Base-by-base conservation (phyloP, 2,329 filamentous ascomycete genomes). In the Sporothrix humicola region DNA sequence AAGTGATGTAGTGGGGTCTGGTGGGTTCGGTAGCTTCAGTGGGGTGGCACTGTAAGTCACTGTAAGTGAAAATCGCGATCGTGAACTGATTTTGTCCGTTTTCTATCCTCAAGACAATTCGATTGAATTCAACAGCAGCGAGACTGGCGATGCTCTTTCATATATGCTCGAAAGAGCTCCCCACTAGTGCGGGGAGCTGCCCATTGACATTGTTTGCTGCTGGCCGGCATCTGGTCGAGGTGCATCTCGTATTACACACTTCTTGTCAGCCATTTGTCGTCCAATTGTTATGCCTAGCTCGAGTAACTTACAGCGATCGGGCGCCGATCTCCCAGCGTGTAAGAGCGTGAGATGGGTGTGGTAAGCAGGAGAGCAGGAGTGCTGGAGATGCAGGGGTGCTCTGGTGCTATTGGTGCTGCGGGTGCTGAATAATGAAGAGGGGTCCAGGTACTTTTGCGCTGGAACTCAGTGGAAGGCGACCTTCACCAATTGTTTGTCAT, bases 211-310 rank as follows among this genome's bases (percentile, higher is more conserved):
- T 20, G 37, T 46, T 17, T 6, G 17, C 44, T 44, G 17, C 52
- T n/a, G 12, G 52, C 17, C 10, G 15, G 13, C 44, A 9, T 31
- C 50, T 54, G 17, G 54, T 31, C 56, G 8, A 2, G 1, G n/a
- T 46, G 59, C 37, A 46, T 46, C 37, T 23, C 59, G 31, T 65
- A 23, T 44, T 65, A 65, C 59, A 20, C 59, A 46, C 26, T 2
- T 20, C 42, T 65, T 46, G 59, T 65, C 59, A 46, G 59, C 59
- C 8, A 23, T 46, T 44, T 46, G 42, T 42, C 12, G 59, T 59
- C 4, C 13, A 37, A 37, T 37, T 37, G 31, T 37, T 37, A 37
- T 37, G 31, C 31, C 31, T 37, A 37, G 31, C 31, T 37, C 31
- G 31, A 7, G 31, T 37, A 37, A 37, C 31, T 37, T 37, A 37